Evolutionary conservation across 2,329 filamentous ascomycete genomes (phyloP), one percentile per base, ranked within the genome.

Genomic region (Colletotrichum tabaci): DNA sequence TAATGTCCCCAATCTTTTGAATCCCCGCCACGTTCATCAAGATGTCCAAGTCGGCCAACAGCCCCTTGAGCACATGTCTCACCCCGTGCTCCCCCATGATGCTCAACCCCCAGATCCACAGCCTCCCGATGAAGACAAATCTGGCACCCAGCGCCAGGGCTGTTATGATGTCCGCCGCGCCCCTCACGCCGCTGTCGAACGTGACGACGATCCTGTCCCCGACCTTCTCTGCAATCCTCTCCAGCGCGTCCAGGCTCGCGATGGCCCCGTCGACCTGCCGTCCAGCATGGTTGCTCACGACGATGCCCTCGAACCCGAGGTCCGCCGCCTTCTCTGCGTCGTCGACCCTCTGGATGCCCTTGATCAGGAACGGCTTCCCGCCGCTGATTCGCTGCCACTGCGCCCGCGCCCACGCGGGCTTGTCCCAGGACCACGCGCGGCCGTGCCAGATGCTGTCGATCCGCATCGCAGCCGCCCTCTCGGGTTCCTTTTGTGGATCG

Each of bases 371-470:
- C 2, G 89, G 89, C 72, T 87, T 86, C 0, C 88, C 89, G 0
- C 86, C 87, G n/a, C 83, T 87, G 61, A 92, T 84, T 71, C 84
- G 80, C 77, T 87, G 89, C 90, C 90, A 92, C 55, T 87, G 83
- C 76, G 87, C 82, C 71, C 89, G 88, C 56, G 90, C 78, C 88
- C 89, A 91, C 3, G 85, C 84, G 30, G 91, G 84, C 75, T 90
- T 90, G 60, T 90, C 88, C 90, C 89, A 92, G n/a, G 83, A 86
- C 78, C 87, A 88, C 7, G 89, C 88, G 3, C 87, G 83, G 0
- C 90, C 89, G 77, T 92, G 90, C 89, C 89, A 92, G 57, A 92
- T 84, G 56, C 74, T 78, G 74, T 92, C 90, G 73, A 92, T 91
- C 90, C 90, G 92, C 72, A 88, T 84, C 0, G 87, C 85, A 2